phyloP scores from a whole-genome alignment of 768 basidiomycete genomes.

The Pulveroboletus sp. region DNA sequence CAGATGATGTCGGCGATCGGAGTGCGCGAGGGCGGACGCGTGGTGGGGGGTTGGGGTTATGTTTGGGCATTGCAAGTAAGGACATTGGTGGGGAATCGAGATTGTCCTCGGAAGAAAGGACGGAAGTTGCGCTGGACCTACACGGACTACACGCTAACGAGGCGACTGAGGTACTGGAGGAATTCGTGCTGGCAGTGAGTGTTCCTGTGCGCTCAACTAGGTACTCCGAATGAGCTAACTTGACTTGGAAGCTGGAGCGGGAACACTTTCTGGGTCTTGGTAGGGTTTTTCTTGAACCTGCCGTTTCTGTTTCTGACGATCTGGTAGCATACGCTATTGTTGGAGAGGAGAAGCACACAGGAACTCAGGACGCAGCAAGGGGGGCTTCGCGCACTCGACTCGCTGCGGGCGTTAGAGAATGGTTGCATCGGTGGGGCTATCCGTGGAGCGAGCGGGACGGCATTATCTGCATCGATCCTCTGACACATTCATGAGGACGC shows the following conservation, averaged over 20 bases:
- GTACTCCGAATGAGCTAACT: slow-evolving; percentile 10
- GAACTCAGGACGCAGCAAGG: slow-evolving; percentile 76
- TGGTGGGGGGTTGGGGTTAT: slow-evolving; percentile 81
- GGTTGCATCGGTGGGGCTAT: slow-evolving; percentile 92
- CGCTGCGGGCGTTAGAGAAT: slow-evolving; percentile 83
- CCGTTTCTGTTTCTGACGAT: slow-evolving; percentile 5
- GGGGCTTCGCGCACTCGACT: slow-evolving; percentile 81
- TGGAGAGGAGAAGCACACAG: slow-evolving; percentile 95
- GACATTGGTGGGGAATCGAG: slow-evolving; percentile 49
- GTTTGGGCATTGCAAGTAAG: slow-evolving; percentile 76
- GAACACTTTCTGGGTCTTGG: slow-evolving; percentile 87
- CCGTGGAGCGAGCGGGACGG: slow-evolving; percentile 94
- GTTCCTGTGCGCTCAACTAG: not conserved
- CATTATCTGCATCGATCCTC: slow-evolving; percentile 80
- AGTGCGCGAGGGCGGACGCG: slow-evolving; percentile 64
- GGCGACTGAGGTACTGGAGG: slow-evolving; percentile 85
- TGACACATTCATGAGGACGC: slow-evolving; percentile 54
- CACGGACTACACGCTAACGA: slow-evolving; percentile 94
- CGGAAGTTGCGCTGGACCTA: slow-evolving; percentile 81
- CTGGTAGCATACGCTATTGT: slow-evolving; percentile 77
- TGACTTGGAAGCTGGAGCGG: slow-evolving; percentile 59
- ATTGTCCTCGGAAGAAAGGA: slow-evolving; percentile 79
- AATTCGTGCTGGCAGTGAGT: slow-evolving; percentile 83
- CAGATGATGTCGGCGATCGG: slow-evolving; percentile 81
- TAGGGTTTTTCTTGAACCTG: slow-evolving; percentile 31